Evolutionary conservation across 1,139 yeast genomes (phyloP).

Genomic region (Geotrichum siamense): DNA sequence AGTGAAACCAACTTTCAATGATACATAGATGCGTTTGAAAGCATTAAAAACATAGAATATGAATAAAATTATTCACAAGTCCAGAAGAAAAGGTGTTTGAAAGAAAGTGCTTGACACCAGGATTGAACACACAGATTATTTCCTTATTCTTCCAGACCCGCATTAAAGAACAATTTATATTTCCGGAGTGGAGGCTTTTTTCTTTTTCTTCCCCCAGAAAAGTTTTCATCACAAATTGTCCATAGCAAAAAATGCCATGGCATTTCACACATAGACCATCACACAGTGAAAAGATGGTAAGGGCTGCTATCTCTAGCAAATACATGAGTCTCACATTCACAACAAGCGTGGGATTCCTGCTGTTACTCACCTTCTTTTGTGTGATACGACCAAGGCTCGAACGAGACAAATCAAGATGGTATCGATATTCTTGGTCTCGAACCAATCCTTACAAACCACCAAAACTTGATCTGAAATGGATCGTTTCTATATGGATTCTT

Average conservation of each 20-base stretch:
- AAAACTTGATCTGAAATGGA: slow-evolving; percentile 6
- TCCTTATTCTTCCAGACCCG: too few species aligned
- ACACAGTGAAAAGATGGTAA: not conserved
- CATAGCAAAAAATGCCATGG: slow-evolving; percentile 8
- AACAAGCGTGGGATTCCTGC: slow-evolving; percentile 1
- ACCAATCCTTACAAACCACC: slow-evolving; percentile 8
- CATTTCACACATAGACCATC: slow-evolving; percentile 6
- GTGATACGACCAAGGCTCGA: slow-evolving; percentile 5
- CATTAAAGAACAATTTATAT: too few species aligned
- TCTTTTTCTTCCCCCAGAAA: too few species aligned
- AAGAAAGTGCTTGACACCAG: too few species aligned
- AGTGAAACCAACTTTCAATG: too few species aligned
- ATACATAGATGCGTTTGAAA: too few species aligned
- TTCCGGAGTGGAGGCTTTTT: too few species aligned
- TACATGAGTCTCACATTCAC: not conserved
- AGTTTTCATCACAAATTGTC: too few species aligned
- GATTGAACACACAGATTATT: too few species aligned
- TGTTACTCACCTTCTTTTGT: not conserved
- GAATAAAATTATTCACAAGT: too few species aligned
- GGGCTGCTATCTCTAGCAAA: not conserved
- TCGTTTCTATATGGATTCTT: slow-evolving; percentile 24
- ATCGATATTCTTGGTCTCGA: not conserved
- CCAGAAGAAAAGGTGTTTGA: too few species aligned
- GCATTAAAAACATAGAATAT: too few species aligned
- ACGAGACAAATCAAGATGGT: slow-evolving; percentile 1